Base-by-base conservation (phyloP, 257 asterid species). In the Capsicum pubescens region DNA sequence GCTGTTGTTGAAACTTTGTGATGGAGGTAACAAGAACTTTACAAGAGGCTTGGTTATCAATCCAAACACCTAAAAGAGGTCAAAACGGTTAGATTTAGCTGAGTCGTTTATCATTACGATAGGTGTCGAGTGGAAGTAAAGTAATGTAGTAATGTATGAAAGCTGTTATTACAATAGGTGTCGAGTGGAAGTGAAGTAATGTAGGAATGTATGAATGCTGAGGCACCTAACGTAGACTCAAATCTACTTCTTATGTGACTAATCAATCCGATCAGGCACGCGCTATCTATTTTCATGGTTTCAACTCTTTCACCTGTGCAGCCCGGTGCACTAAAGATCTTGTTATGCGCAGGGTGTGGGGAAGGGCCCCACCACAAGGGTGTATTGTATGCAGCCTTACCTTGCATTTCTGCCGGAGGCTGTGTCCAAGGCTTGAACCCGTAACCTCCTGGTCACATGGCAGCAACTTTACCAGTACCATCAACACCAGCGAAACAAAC, bases 41-140 rank as follows among this genome's bases (percentile, higher is more conserved):
- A 95, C 56, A 7, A 95, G 88, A 61, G 87, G 95, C 86, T 92
- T 95, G 1, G 97, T 95, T 84, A 91, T 57, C 84, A 89, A 74
- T n/a, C 98, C 96, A 17, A 90, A 91, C 55, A 90, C 95, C 97
- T 95, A 21, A 19, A 86, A 80, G 55, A 15, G 60, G 19, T 39
- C 52, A 81, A 63, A 76, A 21, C 2, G 21, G 12, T 72, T 72
- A n/a, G 19, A 46, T 19, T 48, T 72, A 48, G 39, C 42, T 48
- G 48, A 5, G n/a, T 13, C 60, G 6, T 56, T 12, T 56, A 56
- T 7, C 60, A 56, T 56, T 14, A 56, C 7, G 6, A 56, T 56
- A 15, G n/a, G 60, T 56, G n/a, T 56, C 60, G n/a, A 12, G 60
- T 56, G n/a, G 60, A 56, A 56, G 60, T 56, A 6, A 17, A 56